These are phyloP conservation scores for Botryotinia calthae DNA, from an alignment of 2,329 filamentous ascomycete genomes.

Conservation along the genomic window DNA sequence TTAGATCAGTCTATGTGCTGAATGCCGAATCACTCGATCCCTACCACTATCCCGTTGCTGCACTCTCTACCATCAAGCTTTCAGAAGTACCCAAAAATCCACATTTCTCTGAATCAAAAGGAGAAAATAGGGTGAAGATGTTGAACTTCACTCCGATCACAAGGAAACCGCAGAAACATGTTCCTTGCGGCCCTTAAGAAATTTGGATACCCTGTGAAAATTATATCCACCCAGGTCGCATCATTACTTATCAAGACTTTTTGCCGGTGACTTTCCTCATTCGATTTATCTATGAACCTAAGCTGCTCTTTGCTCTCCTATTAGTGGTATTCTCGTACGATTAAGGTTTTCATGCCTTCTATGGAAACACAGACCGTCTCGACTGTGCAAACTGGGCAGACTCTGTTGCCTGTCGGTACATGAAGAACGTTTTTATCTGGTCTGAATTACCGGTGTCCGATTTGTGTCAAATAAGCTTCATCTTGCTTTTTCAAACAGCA, in stretches of 20 bases:
- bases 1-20: not conserved
- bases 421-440: not conserved
- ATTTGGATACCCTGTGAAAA: not conserved
- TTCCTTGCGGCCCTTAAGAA: not conserved
- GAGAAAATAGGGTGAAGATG: not conserved
- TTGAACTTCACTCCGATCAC: not conserved
- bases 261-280: not conserved
- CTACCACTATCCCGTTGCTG: not conserved
- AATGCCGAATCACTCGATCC: constrained; percentile 7
- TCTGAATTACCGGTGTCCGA: not conserved
- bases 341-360: not conserved
- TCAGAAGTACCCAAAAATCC: not conserved
- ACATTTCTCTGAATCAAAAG: not conserved
- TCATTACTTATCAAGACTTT: not conserved
- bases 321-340: not conserved
- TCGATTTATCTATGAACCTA: too few species aligned
- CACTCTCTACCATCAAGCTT: not conserved
- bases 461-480: too few species aligned
- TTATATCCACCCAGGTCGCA: not conserved
- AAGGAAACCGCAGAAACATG: not conserved
- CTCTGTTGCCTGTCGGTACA: not conserved
- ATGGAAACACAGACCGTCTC: not conserved
- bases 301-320: not conserved
- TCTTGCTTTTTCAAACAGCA: not conserved
- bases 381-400: not conserved